Evolutionary conservation across 805 yeast species (phyloP), one percentile per base, ranked within the genome.

Genomic region (Spencermartinsiella europaea): DNA sequence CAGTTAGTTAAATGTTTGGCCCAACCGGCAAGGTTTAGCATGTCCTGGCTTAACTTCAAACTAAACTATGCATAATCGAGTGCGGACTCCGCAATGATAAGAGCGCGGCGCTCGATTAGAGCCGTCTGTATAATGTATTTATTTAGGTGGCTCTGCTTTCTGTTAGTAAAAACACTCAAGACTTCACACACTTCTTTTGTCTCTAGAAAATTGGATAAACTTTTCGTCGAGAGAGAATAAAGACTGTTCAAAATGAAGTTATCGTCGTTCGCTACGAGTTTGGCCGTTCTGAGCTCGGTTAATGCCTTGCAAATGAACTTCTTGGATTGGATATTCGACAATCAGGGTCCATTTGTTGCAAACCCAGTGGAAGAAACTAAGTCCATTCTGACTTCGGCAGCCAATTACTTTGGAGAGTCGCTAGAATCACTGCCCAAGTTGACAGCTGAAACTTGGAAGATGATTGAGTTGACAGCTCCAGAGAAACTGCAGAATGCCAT

Each of bases 391-490:
- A 25, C 7, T 7, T 7, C 12, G 31, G 31, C 31, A 12, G 31
- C 31, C 31, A 12, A 25, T 25, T 25, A 7, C 31, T 25, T 25
- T 12, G 31, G 12, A 12, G 31, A 25, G 31, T 7, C 10, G 10
- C 31, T 25, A 12, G 31, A 25, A 25, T 7, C 7, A 7, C 31
- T 25, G 31, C 31, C 31, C 7, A 12, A 12, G 12, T 12, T 25
- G 31, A 25, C 31, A 25, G 31, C 31, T 12, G 27, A 42, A 2
- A 28, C 38, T 3, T 46, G 46, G 46, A 20, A 46, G 5, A 16
- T 22, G 3, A 7, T 46, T 22, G 40, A 31, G 28, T 3, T 14
- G 27, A 45, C 42, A 3, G 21, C 34, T 12, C 47, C 45, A 16
- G 38, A 43, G 20, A n/a, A 37, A 20, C 21, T 44, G 12, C 36